These are phyloP conservation scores for Venturia pyrina DNA, from an alignment of 2,329 filamentous ascomycete genomes.

Conservation along the genomic window DNA sequence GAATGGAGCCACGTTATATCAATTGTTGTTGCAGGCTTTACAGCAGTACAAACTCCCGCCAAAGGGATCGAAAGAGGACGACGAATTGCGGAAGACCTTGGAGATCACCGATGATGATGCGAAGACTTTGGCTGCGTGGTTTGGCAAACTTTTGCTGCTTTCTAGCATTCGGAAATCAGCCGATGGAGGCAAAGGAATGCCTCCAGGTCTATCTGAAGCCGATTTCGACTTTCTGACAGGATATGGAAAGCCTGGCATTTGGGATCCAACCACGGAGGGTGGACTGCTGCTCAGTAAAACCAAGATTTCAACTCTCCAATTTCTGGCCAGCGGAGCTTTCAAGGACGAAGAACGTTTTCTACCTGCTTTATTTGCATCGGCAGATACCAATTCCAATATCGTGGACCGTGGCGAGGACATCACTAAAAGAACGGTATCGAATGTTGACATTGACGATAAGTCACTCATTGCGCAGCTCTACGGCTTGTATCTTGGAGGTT, in stretches of 20 bases:
- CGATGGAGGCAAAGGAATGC: slow-evolving; percentile 32
- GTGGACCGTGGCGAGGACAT: slow-evolving; percentile 81
- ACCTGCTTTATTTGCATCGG: slow-evolving; percentile 71
- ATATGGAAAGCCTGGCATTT: slow-evolving; percentile 58
- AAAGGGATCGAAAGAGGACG: slow-evolving; percentile 70
- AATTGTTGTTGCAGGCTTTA: slow-evolving; percentile 69
- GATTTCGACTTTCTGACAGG: slow-evolving; percentile 61
- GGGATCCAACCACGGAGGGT: slow-evolving; percentile 49
- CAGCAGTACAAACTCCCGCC: slow-evolving; percentile 61
- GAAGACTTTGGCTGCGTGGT: slow-evolving; percentile 60
- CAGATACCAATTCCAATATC: slow-evolving; percentile 71
- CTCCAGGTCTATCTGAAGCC: slow-evolving; percentile 52
- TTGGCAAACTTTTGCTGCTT: slow-evolving; percentile 68
- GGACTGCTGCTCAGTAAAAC: slow-evolving; percentile 59
- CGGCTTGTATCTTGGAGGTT: slow-evolving; percentile 58
- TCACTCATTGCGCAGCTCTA: slow-evolving; percentile 57
- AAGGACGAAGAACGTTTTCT: slow-evolving; percentile 73
- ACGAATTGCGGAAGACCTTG: slow-evolving; percentile 53
- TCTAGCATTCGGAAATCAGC: slow-evolving; percentile 30
- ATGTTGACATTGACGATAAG: slow-evolving; percentile 62
- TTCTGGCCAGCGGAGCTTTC: slow-evolving; percentile 80
- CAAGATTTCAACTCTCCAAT: slow-evolving; percentile 57
- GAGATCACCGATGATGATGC: slow-evolving; percentile 64
- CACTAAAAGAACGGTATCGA: slow-evolving; percentile 62
- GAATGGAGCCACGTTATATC: slow-evolving; percentile 62